Conservation (phyloP, 1,284 basidiomycete genomes). For the Somion occarium region DNA sequence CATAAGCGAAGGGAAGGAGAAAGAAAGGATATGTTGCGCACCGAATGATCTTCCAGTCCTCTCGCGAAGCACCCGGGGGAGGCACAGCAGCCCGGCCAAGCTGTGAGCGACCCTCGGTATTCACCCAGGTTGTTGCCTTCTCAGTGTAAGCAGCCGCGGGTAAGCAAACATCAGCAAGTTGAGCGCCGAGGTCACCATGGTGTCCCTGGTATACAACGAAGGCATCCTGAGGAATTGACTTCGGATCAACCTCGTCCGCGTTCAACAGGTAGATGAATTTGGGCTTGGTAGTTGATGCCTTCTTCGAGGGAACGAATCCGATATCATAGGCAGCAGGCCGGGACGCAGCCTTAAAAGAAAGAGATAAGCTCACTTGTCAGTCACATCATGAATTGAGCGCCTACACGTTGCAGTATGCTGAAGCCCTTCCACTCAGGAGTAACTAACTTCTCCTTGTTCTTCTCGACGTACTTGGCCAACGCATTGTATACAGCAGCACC, state of each 20-base stretch:
- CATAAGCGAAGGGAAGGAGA: background rate
- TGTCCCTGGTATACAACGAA: conserved; percentile 99
- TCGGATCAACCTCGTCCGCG: conserved; percentile 90
- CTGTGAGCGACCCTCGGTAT: conserved; percentile 95
- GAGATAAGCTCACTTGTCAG: background rate
- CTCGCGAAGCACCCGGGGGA: conserved; percentile 91
- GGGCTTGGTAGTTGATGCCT: conserved; percentile 72
- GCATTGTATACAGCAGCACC: conserved; percentile 78
- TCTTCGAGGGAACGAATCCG: conserved; percentile 84
- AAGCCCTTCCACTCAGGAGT: conserved; percentile 96
- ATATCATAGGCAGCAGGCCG: conserved; percentile 95
- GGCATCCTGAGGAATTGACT: conserved; percentile 88
- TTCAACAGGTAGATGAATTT: conserved; percentile 98
- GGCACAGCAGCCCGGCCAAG: conserved; percentile 89
- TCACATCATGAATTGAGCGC: conserved; percentile 21
- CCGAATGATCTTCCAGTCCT: conserved; percentile 99
- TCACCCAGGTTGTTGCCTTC: conserved; percentile 93
- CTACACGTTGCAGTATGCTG: conserved; percentile 87
- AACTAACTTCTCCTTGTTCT: conserved; percentile 72
- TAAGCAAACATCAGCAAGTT: conserved; percentile 93
- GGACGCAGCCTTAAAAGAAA: conserved; percentile 62
- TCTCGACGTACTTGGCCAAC: conserved; percentile 78
- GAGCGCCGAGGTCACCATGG: conserved; percentile 96
- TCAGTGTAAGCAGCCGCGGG: conserved; percentile 96
- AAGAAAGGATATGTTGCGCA: conserved; percentile 33